Percentiles rank a stretch among this genome's conserved stretches.
phyloP scores from a whole-genome alignment of 441 rosid species.

The Populus tomentosa region DNA sequence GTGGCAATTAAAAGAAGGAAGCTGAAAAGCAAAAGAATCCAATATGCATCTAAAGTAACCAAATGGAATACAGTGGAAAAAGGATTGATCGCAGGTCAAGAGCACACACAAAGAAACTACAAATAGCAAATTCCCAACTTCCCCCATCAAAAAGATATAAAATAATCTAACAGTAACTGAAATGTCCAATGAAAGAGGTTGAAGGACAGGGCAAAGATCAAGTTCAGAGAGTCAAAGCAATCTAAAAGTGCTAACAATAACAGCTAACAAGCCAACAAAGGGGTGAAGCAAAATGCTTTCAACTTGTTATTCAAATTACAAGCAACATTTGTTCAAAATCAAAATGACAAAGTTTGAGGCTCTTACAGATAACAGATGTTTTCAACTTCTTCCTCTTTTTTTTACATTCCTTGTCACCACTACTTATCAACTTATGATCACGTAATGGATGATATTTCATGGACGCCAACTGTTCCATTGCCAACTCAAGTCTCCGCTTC shows the following conservation, averaged over 20 bases:
- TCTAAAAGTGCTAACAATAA: background rate
- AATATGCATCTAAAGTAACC: background rate
- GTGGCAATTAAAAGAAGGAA: background rate
- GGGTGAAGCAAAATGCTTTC: background rate
- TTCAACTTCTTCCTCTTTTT: constrained; percentile 47
- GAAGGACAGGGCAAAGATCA: background rate
- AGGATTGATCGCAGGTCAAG: background rate
- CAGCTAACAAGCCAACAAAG: background rate
- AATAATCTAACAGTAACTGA: too few species aligned
- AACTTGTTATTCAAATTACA: background rate
- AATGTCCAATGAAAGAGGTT: background rate
- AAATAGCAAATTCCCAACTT: background rate
- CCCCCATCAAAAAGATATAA: too few species aligned
- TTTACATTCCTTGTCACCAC: constrained; percentile 20
- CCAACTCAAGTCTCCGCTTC: constrained; percentile 41
- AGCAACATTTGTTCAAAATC: background rate
- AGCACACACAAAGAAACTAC: background rate
- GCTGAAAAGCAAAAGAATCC: background rate
- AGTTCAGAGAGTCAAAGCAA: background rate
- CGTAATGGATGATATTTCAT: constrained; percentile 73
- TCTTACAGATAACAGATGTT: constrained; percentile 39
- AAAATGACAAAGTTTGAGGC: background rate
- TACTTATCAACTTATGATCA: constrained; percentile 28
- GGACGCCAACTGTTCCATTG: constrained; percentile 53
- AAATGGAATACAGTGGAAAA: background rate